A percentile compares a stretch with the other conserved stretches of the same genome.
These are phyloP conservation scores for Sarcodon sp. DNA, from an alignment of 768 basidiomycete genomes.

Conservation along the genomic window DNA sequence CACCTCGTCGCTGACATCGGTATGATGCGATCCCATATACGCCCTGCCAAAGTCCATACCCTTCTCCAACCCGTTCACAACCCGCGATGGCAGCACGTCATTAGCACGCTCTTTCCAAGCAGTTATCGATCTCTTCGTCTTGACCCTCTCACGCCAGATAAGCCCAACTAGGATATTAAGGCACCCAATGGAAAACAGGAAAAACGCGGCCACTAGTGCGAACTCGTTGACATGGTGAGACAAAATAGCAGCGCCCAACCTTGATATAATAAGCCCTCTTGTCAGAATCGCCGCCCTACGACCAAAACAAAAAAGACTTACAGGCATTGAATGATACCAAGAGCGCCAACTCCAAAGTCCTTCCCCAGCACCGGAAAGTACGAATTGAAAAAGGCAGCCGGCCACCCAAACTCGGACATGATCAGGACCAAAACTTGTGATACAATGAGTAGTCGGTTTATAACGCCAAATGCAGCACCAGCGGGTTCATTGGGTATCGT, in stretches of 20 bases:
- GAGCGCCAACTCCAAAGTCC: conserved; percentile 73
- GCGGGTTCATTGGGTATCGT: conserved; percentile 88
- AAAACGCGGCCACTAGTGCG: conserved; percentile 58
- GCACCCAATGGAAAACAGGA: conserved; percentile 75
- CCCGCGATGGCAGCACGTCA: conserved; percentile 35
- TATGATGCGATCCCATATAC: neutral
- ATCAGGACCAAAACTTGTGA: conserved; percentile 74
- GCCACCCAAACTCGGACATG: conserved; percentile 77
- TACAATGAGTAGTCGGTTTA: conserved; percentile 80
- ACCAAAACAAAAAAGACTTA: conserved; percentile 21
- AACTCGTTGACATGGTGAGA: conserved; percentile 72
- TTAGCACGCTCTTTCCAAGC: conserved; percentile 50
- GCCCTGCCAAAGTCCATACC: neutral
- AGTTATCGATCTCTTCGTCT: conserved; percentile 51
- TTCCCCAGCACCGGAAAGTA: conserved; percentile 83
- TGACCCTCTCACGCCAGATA: conserved; percentile 61
- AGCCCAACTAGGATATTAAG: conserved; percentile 74
- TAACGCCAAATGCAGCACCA: conserved; percentile 83
- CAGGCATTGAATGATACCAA: conserved; percentile 84
- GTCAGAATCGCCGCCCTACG: too few relatives aligned
- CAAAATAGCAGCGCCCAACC: conserved; percentile 59
- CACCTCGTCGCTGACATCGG: conserved; percentile 7
- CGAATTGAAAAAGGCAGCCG: conserved; percentile 62
- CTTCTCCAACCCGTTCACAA: neutral
- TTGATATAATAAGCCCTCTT: conserved; percentile 11